These are phyloP conservation scores for Xylariaceae sp. DNA, from an alignment of 2,329 filamentous ascomycete genomes.

Conservation along the genomic window DNA sequence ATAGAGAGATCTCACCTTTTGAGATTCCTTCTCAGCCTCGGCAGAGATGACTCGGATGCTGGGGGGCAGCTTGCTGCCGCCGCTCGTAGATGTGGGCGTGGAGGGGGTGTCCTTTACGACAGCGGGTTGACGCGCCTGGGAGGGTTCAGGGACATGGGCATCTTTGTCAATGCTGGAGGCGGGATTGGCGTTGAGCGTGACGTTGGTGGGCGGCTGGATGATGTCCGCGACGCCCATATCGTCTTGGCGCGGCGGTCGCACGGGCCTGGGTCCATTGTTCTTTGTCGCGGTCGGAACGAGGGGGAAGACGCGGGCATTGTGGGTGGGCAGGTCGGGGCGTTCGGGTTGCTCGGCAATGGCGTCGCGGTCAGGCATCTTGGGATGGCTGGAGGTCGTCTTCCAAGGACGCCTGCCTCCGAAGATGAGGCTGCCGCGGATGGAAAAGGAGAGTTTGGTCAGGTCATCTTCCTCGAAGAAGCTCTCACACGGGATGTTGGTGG, in stretches of 20 bases:
- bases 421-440: conserved; percentile 63
- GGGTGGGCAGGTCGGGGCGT: neutral
- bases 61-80: conserved; percentile 33
- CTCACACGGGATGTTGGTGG: conserved; percentile 55
- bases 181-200: no score
- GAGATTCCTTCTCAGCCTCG: conserved; percentile 61
- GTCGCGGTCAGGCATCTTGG: conserved; percentile 27
- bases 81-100: conserved; percentile 15
- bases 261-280: conserved; percentile 13
- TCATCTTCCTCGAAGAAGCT: conserved; percentile 58
- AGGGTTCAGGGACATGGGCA: conserved; percentile 8
- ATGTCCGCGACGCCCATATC: conserved; percentile 21
- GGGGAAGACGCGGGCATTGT: conserved; percentile 27
- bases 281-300: conserved; percentile 23
- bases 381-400: conserved; percentile 18
- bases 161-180: conserved; percentile 2
- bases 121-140: conserved; percentile 11
- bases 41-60: conserved; percentile 53
- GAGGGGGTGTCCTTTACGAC: neutral
- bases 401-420: conserved; percentile 47
- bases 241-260: conserved; percentile 19
- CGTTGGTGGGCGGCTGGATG: conserved; percentile 12
- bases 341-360: conserved; percentile 14
- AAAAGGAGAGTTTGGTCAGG: conserved; percentile 56
- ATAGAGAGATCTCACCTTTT: conserved; percentile 67